Base-by-base conservation (phyloP, 1,139 yeast species). In the Zygoascus hellenicus region DNA sequence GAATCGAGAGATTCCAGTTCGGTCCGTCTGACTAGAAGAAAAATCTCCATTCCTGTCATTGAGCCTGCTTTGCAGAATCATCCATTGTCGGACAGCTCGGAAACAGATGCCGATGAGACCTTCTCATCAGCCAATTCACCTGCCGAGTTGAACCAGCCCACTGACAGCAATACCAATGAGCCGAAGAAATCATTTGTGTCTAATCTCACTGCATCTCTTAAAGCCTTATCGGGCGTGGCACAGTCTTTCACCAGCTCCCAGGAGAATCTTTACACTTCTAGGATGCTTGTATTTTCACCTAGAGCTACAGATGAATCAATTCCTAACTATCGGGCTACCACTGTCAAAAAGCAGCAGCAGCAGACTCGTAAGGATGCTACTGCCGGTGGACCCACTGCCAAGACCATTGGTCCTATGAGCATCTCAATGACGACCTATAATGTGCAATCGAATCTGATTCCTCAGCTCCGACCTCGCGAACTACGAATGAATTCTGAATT, bases 401-500 rank as follows among this genome's bases (percentile, higher is more conserved):
- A 13, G 7, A 13, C 16, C 19, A n/a, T 5, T n/a, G 33, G 38
- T 19, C 33, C 36, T 10, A 50, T 50, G 42, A 42, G 56, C 33
- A 58, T 61, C 32, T 59, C 59, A 17, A 50, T 63, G 51, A 60
- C 55, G 49, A 66, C 68, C 1, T 64, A 61, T 52, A 59, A 57
- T 30, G 55, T 63, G 11, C 60, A 57, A 33, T 55, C 64, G 6
- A 63, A 64, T 28, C 54, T 61, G 34, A 51, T 60, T 29, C 64
- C 64, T 2, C 54, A 60, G 19, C 44, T 53, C 10, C 56, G 65
- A 15, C 65, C 66, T 1, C 61, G 68, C 7, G 67, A 64, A 45
- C 59, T 60, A 14, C 60, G 69, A 13, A 54, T 64, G 58, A 67
- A 67, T 52, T 60, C 68, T 13, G 64, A 63, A 37, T 67, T 66